A percentile compares a stretch with the other conserved stretches of the same genome.
phyloP scores from a whole-genome alignment of 1,139 yeast genomes.

The Ogataea hybrid region DNA sequence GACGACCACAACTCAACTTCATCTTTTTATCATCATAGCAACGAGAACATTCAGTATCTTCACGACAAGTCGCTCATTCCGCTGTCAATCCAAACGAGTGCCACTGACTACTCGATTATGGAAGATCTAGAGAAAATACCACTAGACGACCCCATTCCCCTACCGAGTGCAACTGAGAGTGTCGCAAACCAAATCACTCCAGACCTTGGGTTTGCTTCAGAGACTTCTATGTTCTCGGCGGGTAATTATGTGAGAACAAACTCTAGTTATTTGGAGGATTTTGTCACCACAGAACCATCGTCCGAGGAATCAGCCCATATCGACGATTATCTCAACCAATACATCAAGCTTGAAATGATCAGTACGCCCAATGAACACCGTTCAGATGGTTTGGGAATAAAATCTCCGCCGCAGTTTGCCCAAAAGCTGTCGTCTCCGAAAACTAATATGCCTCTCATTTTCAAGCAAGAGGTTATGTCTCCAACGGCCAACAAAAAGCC shows the following conservation, averaged over 20 bases:
- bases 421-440: slow-evolving; percentile 4
- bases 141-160: not conserved
- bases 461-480: slow-evolving; percentile 4
- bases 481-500: not conserved
- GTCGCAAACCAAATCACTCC: slow-evolving; percentile 8
- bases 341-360: slow-evolving; percentile 20
- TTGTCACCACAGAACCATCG: slow-evolving; percentile 7
- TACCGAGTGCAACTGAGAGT: slow-evolving; percentile 8
- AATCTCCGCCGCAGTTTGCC: not conserved
- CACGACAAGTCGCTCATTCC: slow-evolving; percentile 4
- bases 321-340: slow-evolving; percentile 20
- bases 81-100: slow-evolving; percentile 1
- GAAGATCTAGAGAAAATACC: slow-evolving; percentile 10
- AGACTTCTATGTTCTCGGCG: slow-evolving; percentile 5
- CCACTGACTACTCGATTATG: slow-evolving; percentile 9
- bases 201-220: slow-evolving; percentile 11
- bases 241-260: slow-evolving; percentile 3
- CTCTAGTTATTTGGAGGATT: slow-evolving; percentile 8
- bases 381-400: slow-evolving; percentile 5
- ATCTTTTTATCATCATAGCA: slow-evolving; percentile 8
- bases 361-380: slow-evolving; percentile 1
- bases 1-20: not conserved
- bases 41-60: slow-evolving; percentile 7
- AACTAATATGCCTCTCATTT: slow-evolving; percentile 7
- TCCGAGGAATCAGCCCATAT: slow-evolving; percentile 9